A percentile compares a stretch with the other conserved stretches of the same genome.
These are phyloP conservation scores for Phylloporus sp. DNA, from an alignment of 768 basidiomycete genomes.

Conservation along the genomic window DNA sequence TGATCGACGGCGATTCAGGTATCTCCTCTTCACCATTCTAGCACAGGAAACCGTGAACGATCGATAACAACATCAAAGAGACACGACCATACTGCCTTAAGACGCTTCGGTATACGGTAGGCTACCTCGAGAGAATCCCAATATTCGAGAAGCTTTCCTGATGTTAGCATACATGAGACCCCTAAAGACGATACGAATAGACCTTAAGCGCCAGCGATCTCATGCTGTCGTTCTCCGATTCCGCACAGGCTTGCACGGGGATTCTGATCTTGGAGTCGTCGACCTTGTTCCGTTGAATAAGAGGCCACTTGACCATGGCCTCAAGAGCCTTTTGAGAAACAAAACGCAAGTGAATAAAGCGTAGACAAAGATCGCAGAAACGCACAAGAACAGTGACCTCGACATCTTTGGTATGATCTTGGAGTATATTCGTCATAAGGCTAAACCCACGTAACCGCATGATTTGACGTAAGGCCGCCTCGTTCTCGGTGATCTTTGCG, in stretches of 20 bases:
- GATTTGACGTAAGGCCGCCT: conserved; percentile 71
- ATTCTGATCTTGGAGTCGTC: conserved; percentile 74
- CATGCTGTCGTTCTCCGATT: conserved; percentile 54
- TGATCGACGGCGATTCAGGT: conserved; percentile 12
- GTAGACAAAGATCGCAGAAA: conserved; percentile 6
- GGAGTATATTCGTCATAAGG: conserved; percentile 84
- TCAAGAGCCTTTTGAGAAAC: conserved; percentile 49
- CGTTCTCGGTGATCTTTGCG: conserved; percentile 78
- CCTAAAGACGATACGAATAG: conserved; percentile 7
- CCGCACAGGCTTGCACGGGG: conserved; percentile 53
- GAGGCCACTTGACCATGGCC: conserved; percentile 74
- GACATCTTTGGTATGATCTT: conserved; percentile 66
- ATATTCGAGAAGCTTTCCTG: conserved; percentile 61
- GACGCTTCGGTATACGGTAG: conserved; percentile 83
- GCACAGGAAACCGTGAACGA: neutral
- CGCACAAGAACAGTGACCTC: conserved; percentile 72
- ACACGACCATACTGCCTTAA: conserved; percentile 35
- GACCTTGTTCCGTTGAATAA: conserved; percentile 86
- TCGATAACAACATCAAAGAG: neutral
- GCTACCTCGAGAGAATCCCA: conserved; percentile 78
- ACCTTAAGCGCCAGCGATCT: conserved; percentile 64
- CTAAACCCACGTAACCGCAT: conserved; percentile 93
- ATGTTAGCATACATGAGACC: neutral
- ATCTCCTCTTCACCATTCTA: conserved; percentile 33
- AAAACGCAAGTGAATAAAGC: neutral